Evolutionary conservation across 1,139 yeast genomes (phyloP).

Genomic region (Taphrina flavorubra): DNA sequence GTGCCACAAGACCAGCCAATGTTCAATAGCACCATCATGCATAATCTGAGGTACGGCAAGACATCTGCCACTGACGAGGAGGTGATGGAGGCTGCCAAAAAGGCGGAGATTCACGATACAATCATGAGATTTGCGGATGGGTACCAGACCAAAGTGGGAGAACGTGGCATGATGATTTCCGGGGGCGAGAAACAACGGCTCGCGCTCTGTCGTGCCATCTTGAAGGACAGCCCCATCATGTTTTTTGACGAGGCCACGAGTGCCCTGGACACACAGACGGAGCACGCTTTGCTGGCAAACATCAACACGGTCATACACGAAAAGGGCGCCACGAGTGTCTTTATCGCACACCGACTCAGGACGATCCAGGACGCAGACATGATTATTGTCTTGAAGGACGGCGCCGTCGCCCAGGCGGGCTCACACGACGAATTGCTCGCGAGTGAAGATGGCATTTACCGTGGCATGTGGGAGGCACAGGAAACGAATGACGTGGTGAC

Average conservation of each 20-base stretch:
- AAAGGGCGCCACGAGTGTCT: conserved; percentile 69
- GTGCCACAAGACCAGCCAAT: conserved; percentile 80
- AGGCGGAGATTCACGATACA: conserved; percentile 63
- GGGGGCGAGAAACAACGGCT: conserved; percentile 98
- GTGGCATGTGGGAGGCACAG: conserved; percentile 88
- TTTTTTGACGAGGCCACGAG: conserved; percentile 98
- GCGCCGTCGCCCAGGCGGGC: conserved; percentile 86
- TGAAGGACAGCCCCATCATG: conserved; percentile 85
- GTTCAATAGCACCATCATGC: conserved; percentile 74
- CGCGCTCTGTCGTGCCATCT: conserved; percentile 85
- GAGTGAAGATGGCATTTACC: conserved; percentile 61
- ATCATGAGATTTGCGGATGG: conserved; percentile 82
- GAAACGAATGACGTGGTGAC: conserved; percentile 59
- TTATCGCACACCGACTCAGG: conserved; percentile 91
- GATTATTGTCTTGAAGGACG: conserved; percentile 82
- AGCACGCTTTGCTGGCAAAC: conserved; percentile 72
- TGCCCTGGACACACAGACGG: conserved; percentile 96
- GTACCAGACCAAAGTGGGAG: conserved; percentile 88
- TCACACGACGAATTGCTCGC: conserved; percentile 68
- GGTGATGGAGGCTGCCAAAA: conserved; percentile 65
- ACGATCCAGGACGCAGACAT: conserved; percentile 95
- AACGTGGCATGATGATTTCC: conserved; percentile 96
- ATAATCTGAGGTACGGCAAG: conserved; percentile 86
- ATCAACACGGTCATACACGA: conserved; percentile 46
- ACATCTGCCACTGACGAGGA: conserved; percentile 68